These are phyloP conservation scores for Candida pseudofarinosa DNA, from an alignment of 805 yeast species.

Conservation along the genomic window DNA sequence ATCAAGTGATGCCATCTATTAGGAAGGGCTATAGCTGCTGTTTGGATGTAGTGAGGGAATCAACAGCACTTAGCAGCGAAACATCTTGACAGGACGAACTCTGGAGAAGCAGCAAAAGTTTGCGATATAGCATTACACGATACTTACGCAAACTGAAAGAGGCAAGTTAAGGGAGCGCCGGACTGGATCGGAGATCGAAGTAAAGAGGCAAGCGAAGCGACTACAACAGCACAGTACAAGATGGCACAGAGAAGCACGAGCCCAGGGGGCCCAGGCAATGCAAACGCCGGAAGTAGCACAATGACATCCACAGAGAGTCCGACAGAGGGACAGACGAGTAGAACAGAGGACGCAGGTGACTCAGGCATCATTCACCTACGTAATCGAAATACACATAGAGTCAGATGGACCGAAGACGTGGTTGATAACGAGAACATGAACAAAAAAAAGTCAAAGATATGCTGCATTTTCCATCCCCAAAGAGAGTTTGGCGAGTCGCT, in stretches of 20 bases:
- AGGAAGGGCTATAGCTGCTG: too few species aligned
- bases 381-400: slow-evolving; percentile 41
- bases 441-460: slow-evolving; percentile 86
- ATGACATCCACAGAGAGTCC: not conserved
- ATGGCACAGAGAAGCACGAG: not conserved
- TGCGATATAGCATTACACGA: too few species aligned
- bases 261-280: not conserved
- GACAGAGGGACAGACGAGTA: not conserved
- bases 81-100: too few species aligned
- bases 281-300: not conserved
- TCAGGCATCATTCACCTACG: slow-evolving; percentile 1
- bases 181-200: too few species aligned
- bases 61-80: too few species aligned
- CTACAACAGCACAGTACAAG: not conserved
- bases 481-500: slow-evolving; percentile 48
- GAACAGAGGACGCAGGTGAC: not conserved
- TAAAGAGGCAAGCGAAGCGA: too few species aligned
- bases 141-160: too few species aligned
- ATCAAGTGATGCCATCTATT: too few species aligned
- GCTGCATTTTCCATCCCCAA: slow-evolving; percentile 84
- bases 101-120: too few species aligned
- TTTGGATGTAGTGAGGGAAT: too few species aligned
- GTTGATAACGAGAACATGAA: slow-evolving; percentile 87
- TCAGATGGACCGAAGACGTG: slow-evolving; percentile 81
- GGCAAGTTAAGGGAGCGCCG: too few species aligned